Base-by-base conservation (phyloP, 2,329 filamentous ascomycete genomes). In the Hortaea werneckii region DNA sequence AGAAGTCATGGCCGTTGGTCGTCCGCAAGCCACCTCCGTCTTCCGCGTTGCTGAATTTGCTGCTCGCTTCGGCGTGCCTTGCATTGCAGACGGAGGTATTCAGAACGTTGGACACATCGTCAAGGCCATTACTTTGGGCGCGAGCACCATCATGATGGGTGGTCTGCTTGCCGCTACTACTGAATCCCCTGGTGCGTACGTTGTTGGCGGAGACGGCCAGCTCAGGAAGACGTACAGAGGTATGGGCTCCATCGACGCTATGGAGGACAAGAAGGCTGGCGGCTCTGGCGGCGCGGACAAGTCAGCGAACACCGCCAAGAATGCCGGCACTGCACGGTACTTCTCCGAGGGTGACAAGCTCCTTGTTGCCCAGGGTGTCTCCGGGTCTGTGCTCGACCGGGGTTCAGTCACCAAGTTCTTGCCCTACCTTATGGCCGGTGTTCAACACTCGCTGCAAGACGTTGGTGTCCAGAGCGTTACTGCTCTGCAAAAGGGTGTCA, bases 41-140 rank as follows among this genome's bases (percentile, higher is more conserved):
- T 88, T 85, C 75, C 86, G 83, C 57, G 92, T 98, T 59, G 83
- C 86, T 61, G 75, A 80, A 44, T 98, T 98, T 61, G 90, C 92
- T 43, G 85, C 85, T 47, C 83, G 82, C 56, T 98, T 98, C 61
- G 92, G 94, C 51, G 89, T 98, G 56, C 92, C 92, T 47, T 96
- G 90, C 71, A 96, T 98, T 64, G 92, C 92, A 49, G 92, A 98
- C 60, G 92, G 92, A 59, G 92, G 92, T 70, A 85, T 98, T 58
- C 92, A 98, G 71, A 98, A 98, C 64, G 86, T 98, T 55, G 92
- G 92, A 45, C 92, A 98, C 74, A 95, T 98, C 56, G 92, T 98
- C 69, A 98, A 98, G 78, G 90, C 89, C 65, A 82, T 98, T 55
- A 83, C 92, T 40, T 82, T 98, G 53, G 92, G 92, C 57, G 92